Evolutionary conservation across 345 rosid species (phyloP).

Genomic region (Balakata baccata): DNA sequence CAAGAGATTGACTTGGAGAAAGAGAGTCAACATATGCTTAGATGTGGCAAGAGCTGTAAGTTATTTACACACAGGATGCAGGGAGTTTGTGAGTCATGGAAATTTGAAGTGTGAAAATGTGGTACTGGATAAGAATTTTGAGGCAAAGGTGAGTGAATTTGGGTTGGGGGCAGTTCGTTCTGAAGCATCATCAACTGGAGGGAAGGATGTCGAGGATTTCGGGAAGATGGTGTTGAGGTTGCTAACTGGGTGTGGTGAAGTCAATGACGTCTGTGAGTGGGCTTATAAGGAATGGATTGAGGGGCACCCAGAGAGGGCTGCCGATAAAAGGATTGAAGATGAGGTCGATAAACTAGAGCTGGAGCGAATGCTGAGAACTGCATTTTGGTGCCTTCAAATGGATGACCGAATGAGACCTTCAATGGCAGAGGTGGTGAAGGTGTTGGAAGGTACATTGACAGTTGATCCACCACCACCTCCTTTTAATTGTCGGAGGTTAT

Average conservation of each 20-base stretch:
- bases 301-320: constrained; percentile 43
- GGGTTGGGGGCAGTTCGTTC: constrained; percentile 34
- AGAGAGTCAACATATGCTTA: constrained; percentile 53
- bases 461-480: constrained; percentile 79
- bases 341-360: constrained; percentile 48
- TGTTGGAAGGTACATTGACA: constrained; percentile 63
- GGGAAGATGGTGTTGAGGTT: constrained; percentile 54
- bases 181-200: constrained; percentile 28
- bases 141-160: constrained; percentile 67
- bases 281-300: constrained; percentile 57
- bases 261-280: constrained; percentile 36
- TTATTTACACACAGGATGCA: constrained; percentile 71
- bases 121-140: constrained; percentile 55
- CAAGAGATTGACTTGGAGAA: constrained; percentile 59
- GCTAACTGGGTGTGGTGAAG: constrained; percentile 45
- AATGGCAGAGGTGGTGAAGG: constrained; percentile 76
- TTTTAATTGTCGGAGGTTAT: constrained; percentile 30
- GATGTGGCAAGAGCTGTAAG: constrained; percentile 63
- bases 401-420: constrained; percentile 70
- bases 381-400: constrained; percentile 74
- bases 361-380: constrained; percentile 58
- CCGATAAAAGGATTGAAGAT: constrained; percentile 45
- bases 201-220: constrained; percentile 66
- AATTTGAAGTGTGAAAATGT: constrained; percentile 65
- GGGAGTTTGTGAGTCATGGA: constrained; percentile 76